Percentiles rank a stretch among this genome's conserved stretches.
phyloP scores from a whole-genome alignment of 257 asterid species.

The Nicotiana sylvestris region DNA sequence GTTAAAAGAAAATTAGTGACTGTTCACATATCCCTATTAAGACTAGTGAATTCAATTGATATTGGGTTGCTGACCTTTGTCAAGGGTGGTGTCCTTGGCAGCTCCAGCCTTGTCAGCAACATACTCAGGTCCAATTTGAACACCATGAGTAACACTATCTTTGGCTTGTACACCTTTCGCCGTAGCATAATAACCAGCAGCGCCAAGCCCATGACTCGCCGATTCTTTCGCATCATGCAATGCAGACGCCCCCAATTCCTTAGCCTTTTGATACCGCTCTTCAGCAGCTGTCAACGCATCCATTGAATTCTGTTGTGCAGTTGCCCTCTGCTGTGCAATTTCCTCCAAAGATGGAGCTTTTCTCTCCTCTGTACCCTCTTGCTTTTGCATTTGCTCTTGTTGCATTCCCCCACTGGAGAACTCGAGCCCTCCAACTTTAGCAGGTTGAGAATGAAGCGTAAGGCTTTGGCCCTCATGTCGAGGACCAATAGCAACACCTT shows the following conservation, averaged over 20 bases:
- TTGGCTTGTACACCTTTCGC: conserved; percentile 20
- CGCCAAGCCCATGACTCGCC: conserved; percentile 4
- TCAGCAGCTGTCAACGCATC: conserved; percentile 50
- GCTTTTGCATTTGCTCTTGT: background rate
- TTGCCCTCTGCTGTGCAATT: conserved; percentile 29
- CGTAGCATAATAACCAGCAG: background rate
- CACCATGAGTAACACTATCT: background rate
- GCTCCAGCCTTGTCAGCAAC: conserved; percentile 22
- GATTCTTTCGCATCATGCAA: conserved; percentile 18
- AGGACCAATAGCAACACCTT: background rate
- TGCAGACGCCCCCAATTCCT: conserved; percentile 9
- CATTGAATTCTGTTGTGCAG: conserved; percentile 53
- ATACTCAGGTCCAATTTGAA: background rate
- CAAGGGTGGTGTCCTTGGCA: conserved; percentile 21
- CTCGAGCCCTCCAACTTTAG: conserved; percentile 1
- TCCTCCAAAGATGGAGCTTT: conserved; percentile 40
- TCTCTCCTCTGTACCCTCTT: background rate
- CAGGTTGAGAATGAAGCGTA: background rate
- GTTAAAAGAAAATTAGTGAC: too few species aligned
- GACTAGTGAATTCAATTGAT: too few species aligned
- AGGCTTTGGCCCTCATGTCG: background rate
- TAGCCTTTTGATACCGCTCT: conserved; percentile 31
- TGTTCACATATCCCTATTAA: too few species aligned
- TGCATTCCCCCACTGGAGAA: background rate
- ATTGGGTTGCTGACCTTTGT: conserved; percentile 12